These are phyloP conservation scores for Termitomyces sp. DNA, from an alignment of 768 basidiomycete genomes.

Conservation along the genomic window DNA sequence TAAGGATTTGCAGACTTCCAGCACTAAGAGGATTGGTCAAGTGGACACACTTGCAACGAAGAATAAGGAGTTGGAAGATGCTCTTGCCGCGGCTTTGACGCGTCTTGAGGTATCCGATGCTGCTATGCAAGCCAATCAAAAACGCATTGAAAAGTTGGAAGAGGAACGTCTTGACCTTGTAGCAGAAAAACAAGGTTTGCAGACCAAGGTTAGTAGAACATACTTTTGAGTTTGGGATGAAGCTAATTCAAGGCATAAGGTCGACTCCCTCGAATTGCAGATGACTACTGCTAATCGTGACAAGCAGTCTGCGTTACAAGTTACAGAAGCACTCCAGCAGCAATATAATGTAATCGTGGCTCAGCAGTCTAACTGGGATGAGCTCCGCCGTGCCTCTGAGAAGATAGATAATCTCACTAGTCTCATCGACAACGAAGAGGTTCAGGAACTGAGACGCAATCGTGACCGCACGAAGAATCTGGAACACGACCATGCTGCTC, in stretches of 20 bases:
- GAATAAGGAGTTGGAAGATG: conserved; percentile 64
- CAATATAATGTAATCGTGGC: conserved; percentile 54
- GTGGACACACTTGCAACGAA: conserved; percentile 40
- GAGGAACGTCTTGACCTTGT: conserved; percentile 47
- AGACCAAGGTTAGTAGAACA: conserved; percentile 47
- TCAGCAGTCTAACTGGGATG: conserved; percentile 79
- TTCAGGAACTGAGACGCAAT: conserved; percentile 61
- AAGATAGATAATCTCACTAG: conserved; percentile 66
- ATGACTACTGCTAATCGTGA: conserved; percentile 54
- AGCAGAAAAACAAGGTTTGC: conserved; percentile 53
- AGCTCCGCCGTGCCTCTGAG: conserved; percentile 61
- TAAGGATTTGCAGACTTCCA: conserved; percentile 46
- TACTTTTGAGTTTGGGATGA: conserved; percentile 6
- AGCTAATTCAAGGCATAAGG: conserved; percentile 30
- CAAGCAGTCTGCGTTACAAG: conserved; percentile 50
- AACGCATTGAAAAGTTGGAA: conserved; percentile 60
- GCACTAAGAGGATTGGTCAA: conserved; percentile 40
- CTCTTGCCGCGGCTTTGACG: conserved; percentile 66
- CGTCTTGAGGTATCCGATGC: conserved; percentile 73
- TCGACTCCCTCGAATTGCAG: conserved; percentile 57
- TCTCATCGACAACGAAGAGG: conserved; percentile 64
- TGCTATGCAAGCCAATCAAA: conserved; percentile 51
- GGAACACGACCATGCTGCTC: conserved; percentile 59
- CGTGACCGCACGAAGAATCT: conserved; percentile 61
- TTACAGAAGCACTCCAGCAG: conserved; percentile 47